A percentile compares a stretch with the other conserved stretches of the same genome.
phyloP scores from a whole-genome alignment of 2,329 filamentous ascomycete genomes.

The Fusarium oligoseptatum region DNA sequence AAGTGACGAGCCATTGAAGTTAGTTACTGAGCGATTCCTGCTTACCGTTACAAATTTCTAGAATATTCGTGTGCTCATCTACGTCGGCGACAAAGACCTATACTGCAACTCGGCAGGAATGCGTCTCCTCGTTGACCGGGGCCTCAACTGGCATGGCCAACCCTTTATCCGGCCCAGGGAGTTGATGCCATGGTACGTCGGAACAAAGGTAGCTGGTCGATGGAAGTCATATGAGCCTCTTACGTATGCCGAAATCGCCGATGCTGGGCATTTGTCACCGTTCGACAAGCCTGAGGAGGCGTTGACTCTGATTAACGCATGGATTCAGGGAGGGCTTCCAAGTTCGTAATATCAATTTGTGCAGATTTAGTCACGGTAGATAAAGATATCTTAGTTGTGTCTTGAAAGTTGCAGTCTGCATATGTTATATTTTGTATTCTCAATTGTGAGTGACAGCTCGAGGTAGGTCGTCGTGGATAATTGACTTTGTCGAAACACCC shows the following conservation, averaged over 20 bases:
- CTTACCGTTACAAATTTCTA: too few species aligned
- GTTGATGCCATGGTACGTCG: background rate
- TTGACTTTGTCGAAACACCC: too few species aligned
- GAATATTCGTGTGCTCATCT: conserved; percentile 11
- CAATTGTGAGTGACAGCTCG: too few species aligned
- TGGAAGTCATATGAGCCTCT: conserved; percentile 12
- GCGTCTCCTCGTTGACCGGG: background rate
- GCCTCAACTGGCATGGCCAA: background rate
- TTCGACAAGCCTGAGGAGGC: conserved; percentile 12
- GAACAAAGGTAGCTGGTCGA: background rate
- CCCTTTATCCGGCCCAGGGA: background rate
- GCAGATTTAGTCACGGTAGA: background rate
- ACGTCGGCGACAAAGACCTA: conserved; percentile 14
- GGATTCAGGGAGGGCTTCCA: background rate
- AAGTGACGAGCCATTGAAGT: background rate
- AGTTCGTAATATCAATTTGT: background rate
- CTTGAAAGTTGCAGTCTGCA: background rate
- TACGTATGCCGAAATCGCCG: conserved; percentile 6
- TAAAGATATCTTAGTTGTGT: background rate
- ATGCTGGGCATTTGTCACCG: conserved; percentile 7
- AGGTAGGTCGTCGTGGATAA: too few species aligned
- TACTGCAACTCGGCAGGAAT: conserved; percentile 7
- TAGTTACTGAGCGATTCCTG: too few species aligned
- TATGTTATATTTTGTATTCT: too few species aligned
- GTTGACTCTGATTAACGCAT: conserved; percentile 5